phyloP scores from a whole-genome alignment of 148 eudicot species.

The Rhododendron simsii region DNA sequence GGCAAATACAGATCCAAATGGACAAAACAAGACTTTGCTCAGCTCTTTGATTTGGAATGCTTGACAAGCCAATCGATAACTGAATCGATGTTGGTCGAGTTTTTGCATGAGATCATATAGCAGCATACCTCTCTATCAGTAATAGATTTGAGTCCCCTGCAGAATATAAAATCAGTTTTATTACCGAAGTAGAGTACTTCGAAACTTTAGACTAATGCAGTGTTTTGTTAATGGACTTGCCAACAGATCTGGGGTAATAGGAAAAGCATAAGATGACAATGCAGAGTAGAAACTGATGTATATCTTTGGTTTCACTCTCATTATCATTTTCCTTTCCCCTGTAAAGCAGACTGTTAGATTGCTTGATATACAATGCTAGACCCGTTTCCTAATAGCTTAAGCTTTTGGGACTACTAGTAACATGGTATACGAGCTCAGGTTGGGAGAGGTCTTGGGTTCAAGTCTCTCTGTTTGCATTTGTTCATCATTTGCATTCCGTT shows the following conservation, averaged over 20 bases:
- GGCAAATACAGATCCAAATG: constrained; percentile 21
- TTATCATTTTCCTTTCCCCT: not conserved
- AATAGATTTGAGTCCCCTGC: constrained; percentile 86
- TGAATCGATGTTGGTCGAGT: constrained; percentile 88
- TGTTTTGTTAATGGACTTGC: not conserved
- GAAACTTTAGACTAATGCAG: not conserved
- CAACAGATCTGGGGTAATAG: not conserved
- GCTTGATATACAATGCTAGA: not conserved
- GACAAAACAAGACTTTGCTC: constrained; percentile 20
- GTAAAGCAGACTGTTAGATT: not conserved
- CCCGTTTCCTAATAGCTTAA: not conserved
- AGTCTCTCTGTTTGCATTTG: not conserved
- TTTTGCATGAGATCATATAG: constrained; percentile 99
- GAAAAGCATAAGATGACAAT: not conserved
- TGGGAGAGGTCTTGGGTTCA: too few relatives aligned
- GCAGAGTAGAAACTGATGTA: not conserved
- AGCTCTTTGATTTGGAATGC: constrained; percentile 93
- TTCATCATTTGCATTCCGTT: not conserved
- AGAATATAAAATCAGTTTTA: not conserved
- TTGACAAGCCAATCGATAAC: constrained; percentile 97
- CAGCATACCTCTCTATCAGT: constrained; percentile 98
- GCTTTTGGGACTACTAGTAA: too few relatives aligned
- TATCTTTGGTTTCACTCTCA: not conserved
- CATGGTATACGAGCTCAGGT: too few relatives aligned
- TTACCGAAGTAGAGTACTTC: not conserved